phyloP scores from a whole-genome alignment of 2,329 filamentous ascomycete genomes.

The Venturiaceae sp. region DNA sequence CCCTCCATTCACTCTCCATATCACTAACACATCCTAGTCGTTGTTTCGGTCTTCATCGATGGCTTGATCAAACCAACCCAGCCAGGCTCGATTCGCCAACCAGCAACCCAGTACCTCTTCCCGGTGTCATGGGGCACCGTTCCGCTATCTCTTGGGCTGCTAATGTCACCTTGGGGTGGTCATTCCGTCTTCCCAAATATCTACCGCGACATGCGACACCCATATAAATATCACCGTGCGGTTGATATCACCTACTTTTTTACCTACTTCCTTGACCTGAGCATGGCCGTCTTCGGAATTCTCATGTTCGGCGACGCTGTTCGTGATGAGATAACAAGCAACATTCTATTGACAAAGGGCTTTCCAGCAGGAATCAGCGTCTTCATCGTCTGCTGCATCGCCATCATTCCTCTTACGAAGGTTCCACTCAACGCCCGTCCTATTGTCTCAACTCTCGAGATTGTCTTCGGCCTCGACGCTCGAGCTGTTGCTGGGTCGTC shows the following conservation, averaged over 20 bases:
- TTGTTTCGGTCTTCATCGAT: slow-evolving; percentile 73
- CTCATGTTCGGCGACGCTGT: slow-evolving; percentile 95
- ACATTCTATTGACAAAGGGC: slow-evolving; percentile 64
- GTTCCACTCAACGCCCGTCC: slow-evolving; percentile 78
- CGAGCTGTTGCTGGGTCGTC: slow-evolving; percentile 41
- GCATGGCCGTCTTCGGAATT: slow-evolving; percentile 73
- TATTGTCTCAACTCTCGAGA: slow-evolving; percentile 76
- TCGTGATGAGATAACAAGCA: slow-evolving; percentile 80
- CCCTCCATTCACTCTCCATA: neutral
- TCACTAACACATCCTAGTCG: slow-evolving; percentile 44
- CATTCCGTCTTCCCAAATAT: slow-evolving; percentile 77
- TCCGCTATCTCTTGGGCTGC: slow-evolving; percentile 77
- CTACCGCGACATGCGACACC: slow-evolving; percentile 69
- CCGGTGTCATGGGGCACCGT: slow-evolving; percentile 80
- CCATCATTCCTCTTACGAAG: slow-evolving; percentile 91
- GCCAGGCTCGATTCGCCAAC: slow-evolving; percentile 76
- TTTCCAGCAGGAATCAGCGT: slow-evolving; percentile 69
- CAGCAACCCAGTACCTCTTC: slow-evolving; percentile 70
- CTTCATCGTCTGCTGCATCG: slow-evolving; percentile 75
- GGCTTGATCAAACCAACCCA: slow-evolving; percentile 71
- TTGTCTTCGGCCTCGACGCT: slow-evolving; percentile 63
- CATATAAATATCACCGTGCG: slow-evolving; percentile 67
- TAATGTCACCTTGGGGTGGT: slow-evolving; percentile 74
- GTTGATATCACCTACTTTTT: slow-evolving; percentile 77
- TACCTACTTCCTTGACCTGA: slow-evolving; percentile 74